Evolutionary conservation across 495 filamentous ascomycete genomes (phyloP).

Genomic region (Penicillium atrosanguineum): DNA sequence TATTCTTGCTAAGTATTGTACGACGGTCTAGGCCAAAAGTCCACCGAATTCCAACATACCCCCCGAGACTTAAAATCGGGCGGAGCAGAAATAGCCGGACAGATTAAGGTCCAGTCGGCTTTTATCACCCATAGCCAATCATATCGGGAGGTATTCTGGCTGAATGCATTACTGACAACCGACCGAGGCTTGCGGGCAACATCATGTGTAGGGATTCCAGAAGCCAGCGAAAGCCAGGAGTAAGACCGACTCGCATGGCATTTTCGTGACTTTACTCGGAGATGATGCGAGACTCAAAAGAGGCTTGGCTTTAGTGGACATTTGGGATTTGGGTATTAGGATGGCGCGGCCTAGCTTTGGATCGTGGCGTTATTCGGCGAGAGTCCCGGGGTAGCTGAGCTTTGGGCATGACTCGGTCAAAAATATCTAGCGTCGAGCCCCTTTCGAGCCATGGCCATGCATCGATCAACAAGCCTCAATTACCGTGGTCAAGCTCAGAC

Average conservation of each 20-base stretch:
- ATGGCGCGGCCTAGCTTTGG: not conserved
- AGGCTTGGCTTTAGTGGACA: not conserved
- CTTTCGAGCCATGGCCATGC: not conserved
- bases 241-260: conserved; percentile 2
- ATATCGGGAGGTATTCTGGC: not conserved
- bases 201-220: not conserved
- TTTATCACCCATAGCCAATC: not conserved
- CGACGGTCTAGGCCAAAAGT: too few relatives aligned
- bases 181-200: not conserved
- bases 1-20: too few relatives aligned
- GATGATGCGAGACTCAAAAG: conserved; percentile 6
- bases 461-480: not conserved
- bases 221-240: not conserved
- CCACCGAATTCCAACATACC: too few relatives aligned
- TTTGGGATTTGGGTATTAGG: not conserved
- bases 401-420: not conserved
- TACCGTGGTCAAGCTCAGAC: not conserved
- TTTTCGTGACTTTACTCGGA: conserved; percentile 7
- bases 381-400: not conserved
- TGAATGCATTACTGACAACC: not conserved
- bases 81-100: not conserved
- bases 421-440: not conserved
- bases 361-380: not conserved
- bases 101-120: not conserved
- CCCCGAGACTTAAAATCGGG: not conserved